Conservation (phyloP, 345 rosid genomes). For the Eucalyptus albens region DNA sequence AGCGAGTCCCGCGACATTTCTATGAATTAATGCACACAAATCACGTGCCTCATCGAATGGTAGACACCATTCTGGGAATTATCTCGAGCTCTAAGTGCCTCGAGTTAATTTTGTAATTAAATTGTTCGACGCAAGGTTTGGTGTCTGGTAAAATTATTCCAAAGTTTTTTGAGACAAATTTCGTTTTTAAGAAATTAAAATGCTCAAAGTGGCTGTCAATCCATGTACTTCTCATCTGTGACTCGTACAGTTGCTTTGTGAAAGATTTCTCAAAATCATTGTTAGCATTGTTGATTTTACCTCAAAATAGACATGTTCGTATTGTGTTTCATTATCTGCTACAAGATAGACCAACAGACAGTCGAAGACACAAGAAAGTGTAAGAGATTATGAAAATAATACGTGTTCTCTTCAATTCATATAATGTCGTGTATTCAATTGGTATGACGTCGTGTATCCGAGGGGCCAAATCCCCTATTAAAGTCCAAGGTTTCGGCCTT, state of each 20-base stretch:
- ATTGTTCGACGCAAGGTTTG: too few species aligned
- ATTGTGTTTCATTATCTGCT: not conserved
- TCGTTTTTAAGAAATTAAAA: not conserved
- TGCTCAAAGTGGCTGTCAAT: not conserved
- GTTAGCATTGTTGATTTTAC: not conserved
- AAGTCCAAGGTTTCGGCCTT: not conserved
- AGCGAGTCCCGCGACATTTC: too few species aligned
- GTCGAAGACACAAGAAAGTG: not conserved
- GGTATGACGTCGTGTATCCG: not conserved
- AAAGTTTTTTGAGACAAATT: not conserved
- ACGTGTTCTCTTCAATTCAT: not conserved
- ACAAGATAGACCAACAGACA: not conserved
- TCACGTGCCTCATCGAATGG: too few species aligned
- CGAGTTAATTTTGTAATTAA: too few species aligned
- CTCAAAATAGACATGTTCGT: not conserved
- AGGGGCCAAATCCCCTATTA: not conserved
- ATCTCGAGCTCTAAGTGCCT: too few species aligned
- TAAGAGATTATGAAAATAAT: too few species aligned
- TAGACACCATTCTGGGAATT: too few species aligned
- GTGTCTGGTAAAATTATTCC: too few species aligned
- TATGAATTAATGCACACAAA: too few species aligned
- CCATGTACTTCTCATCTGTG: too few species aligned
- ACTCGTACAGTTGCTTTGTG: not conserved
- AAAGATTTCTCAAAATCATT: not conserved
- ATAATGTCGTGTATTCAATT: not conserved